Evolutionary conservation across 2,329 filamentous ascomycete genomes (phyloP).

Genomic region (Pseudogymnoascus sp.): DNA sequence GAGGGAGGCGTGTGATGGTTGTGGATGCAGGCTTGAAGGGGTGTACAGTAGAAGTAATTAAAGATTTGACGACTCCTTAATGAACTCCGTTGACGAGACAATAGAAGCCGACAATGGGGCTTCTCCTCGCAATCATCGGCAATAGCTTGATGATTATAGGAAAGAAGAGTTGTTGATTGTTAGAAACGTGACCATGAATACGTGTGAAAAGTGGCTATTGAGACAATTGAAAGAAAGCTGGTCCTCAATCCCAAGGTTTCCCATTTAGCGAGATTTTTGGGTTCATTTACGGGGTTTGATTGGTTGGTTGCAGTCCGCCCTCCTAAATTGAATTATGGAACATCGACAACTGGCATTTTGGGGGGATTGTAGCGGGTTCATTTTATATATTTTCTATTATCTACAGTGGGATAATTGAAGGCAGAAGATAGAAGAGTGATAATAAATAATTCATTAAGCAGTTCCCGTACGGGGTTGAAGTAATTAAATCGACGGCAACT

Average conservation of each 20-base stretch:
- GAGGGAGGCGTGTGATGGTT: background rate
- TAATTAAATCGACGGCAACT: too few species aligned
- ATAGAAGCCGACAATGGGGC: background rate
- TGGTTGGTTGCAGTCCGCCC: background rate
- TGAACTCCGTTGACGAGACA: background rate
- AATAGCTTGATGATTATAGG: background rate
- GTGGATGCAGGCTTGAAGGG: background rate
- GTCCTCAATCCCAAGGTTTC: background rate
- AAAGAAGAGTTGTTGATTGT: background rate
- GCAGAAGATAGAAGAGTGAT: too few species aligned
- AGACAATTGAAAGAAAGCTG: background rate
- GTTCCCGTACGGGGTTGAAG: too few species aligned
- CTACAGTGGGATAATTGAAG: too few species aligned
- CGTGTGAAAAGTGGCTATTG: background rate
- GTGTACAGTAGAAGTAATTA: background rate
- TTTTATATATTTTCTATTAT: too few species aligned
- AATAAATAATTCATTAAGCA: too few species aligned
- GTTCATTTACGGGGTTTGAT: background rate
- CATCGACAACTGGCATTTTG: background rate
- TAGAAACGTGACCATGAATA: background rate
- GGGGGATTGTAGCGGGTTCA: too few species aligned
- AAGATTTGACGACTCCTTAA: background rate
- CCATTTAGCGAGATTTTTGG: slow-evolving; percentile 1
- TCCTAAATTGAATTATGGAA: background rate
- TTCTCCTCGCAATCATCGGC: background rate